Evolutionary conservation across 345 rosid species (phyloP), one percentile per base, ranked within the genome.

Genomic region (Euphorbia lathyris): DNA sequence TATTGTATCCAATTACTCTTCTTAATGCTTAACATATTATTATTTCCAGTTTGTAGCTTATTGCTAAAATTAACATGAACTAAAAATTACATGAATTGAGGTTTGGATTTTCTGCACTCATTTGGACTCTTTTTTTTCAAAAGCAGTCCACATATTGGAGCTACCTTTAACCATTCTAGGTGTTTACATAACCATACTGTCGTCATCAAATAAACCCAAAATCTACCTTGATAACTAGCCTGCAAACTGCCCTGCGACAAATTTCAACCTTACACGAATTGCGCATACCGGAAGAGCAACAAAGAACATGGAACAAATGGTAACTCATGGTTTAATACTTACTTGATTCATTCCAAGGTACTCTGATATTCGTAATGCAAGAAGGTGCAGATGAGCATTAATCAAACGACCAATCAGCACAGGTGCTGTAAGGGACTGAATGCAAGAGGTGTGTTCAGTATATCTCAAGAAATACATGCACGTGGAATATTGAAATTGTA

Each of bases 341-440:
- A 92, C 99, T 83, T 90, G 93, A 82, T 88, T 95, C 90, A 90
- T 86, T 79, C 92, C 96, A 69, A 87, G 76, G 77, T 92, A 90
- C 81, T 95, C 97, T 50, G 99, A 89, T 79, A 95, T 81, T 72
- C 90, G 84, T 9, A 92, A 78, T 10, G 98, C 98, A 75, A 92
- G 89, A 78, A 95, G 90, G 79, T 95, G 99, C 59, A 60, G 78
- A 65, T 90, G 89, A 55, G 92, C 87, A 84, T 95, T 95, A 76
- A 95, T 87, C 78, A 95, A 78, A 74, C 99, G 99, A 73, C 88
- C 82, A 80, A 90, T 83, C 82, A 95, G 82, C 71, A 95, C 97
- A 64, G 89, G 72, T 57, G 96, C 80, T 45, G 99, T 89, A 67
- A 95, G 90, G 71, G 87, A 82, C 98, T 95, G 89, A 38, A 67